Evolutionary conservation across 768 basidiomycete genomes (phyloP).

Genomic region (Mrakia blollopis): DNA sequence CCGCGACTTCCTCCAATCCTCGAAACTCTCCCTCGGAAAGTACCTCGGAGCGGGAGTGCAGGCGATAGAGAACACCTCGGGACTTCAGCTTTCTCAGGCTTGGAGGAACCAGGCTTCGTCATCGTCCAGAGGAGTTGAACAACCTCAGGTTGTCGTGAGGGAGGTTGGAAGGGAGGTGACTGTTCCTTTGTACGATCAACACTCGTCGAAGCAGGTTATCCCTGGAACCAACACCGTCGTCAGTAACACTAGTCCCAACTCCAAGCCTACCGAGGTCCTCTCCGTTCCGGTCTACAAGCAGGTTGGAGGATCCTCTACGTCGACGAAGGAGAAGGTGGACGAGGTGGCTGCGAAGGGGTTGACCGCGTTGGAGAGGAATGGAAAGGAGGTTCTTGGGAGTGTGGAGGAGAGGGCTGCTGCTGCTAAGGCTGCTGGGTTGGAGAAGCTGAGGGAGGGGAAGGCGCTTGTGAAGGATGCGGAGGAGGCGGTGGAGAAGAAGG

Average conservation of each 20-base stretch:
- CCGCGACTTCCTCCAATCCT: neutral
- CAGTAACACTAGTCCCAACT: neutral
- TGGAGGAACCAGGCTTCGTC: slow-evolving; percentile 11
- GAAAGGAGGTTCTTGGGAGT: neutral
- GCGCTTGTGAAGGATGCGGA: neutral
- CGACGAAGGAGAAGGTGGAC: slow-evolving; percentile 20
- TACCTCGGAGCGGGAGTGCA: slow-evolving; percentile 10
- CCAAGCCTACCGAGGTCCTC: slow-evolving; percentile 6
- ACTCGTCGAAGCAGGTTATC: neutral
- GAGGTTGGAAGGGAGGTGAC: neutral
- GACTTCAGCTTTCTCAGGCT: slow-evolving; percentile 26
- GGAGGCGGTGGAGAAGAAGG: neutral
- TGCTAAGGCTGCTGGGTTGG: neutral
- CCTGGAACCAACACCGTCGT: slow-evolving; percentile 20
- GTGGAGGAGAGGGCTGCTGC: slow-evolving; percentile 8
- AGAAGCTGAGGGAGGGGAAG: neutral
- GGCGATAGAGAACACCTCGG: slow-evolving; percentile 14
- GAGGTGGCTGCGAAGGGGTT: slow-evolving; percentile 4
- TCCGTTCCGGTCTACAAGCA: slow-evolving; percentile 26
- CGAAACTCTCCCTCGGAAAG: neutral
- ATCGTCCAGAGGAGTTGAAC: neutral
- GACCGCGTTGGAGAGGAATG: slow-evolving; percentile 18
- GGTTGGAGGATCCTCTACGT: neutral
- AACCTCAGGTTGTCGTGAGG: neutral
- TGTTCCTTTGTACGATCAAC: slow-evolving; percentile 20